Evolutionary conservation across 305 asterid species (phyloP).

Genomic region (Rubia balearica): DNA sequence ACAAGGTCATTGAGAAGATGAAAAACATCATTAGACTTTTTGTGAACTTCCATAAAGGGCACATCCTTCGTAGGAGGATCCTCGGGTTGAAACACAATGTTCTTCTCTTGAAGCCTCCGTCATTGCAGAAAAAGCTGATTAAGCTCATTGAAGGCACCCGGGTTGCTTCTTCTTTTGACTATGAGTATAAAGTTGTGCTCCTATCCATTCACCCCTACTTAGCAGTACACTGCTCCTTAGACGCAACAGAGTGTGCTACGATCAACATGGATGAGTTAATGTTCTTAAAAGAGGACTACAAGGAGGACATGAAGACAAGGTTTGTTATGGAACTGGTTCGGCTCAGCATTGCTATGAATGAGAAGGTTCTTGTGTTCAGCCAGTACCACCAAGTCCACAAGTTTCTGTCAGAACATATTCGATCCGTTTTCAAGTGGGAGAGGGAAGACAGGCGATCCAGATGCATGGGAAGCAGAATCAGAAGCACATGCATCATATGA

Average conservation of each 20-base stretch:
- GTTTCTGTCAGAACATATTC: conserved; percentile 38
- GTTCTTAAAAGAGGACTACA: conserved; percentile 32
- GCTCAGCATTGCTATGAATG: conserved; percentile 31
- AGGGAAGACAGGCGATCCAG: conserved; percentile 34
- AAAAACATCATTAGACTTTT: conserved; percentile 43
- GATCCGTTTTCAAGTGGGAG: conserved; percentile 32
- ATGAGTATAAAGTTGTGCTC: conserved; percentile 36
- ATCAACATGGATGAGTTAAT: conserved; percentile 28
- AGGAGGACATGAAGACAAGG: conserved; percentile 42
- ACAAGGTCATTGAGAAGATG: conserved; percentile 33
- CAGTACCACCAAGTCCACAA: conserved; percentile 36
- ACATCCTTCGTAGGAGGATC: conserved; percentile 41
- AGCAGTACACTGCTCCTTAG: conserved; percentile 9
- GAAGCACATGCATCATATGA: conserved; percentile 40
- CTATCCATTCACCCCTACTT: conserved; percentile 60
- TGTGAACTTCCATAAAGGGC: conserved; percentile 59
- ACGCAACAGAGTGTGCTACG: conserved; percentile 19
- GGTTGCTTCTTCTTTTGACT: conserved; percentile 21
- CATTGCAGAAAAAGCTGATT: conserved; percentile 42
- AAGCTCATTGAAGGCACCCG: conserved; percentile 22
- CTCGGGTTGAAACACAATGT: conserved; percentile 53
- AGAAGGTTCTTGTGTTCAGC: conserved; percentile 57
- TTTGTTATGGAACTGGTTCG: conserved; percentile 48
- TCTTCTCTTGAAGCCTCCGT: conserved; percentile 41
- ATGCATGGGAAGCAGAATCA: conserved; percentile 44